phyloP scores from a whole-genome alignment of 768 basidiomycete genomes.

The Boletus rufocinnamomeus region DNA sequence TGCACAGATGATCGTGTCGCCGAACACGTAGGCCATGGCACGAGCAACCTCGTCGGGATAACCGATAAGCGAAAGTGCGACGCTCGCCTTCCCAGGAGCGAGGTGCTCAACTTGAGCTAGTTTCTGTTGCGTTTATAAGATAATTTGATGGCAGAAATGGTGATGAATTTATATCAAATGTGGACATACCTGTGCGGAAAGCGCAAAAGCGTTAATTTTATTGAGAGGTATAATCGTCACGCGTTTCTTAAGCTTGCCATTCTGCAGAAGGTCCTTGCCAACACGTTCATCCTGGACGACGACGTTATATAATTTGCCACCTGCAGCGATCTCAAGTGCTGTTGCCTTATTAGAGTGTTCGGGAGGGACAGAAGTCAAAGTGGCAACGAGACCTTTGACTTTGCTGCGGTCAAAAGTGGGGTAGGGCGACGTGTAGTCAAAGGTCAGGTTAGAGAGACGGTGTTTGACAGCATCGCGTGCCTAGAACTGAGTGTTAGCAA shows the following conservation, averaged over 20 bases:
- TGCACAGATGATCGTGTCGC: constrained; percentile 88
- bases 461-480: constrained; percentile 68
- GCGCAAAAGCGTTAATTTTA: constrained; percentile 73
- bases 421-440: constrained; percentile 76
- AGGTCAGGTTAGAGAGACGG: constrained; percentile 70
- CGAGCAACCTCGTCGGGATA: constrained; percentile 79
- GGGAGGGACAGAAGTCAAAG: constrained; percentile 74
- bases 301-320: constrained; percentile 88
- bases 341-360: constrained; percentile 78
- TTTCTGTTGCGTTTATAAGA: constrained; percentile 54
- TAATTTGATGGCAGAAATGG: not conserved
- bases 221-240: constrained; percentile 94
- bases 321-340: constrained; percentile 91
- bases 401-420: constrained; percentile 80
- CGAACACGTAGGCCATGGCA: constrained; percentile 93
- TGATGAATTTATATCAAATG: not conserved
- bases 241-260: constrained; percentile 77
- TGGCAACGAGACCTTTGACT: constrained; percentile 91
- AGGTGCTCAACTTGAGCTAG: constrained; percentile 67
- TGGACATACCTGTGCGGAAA: constrained; percentile 49
- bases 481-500: constrained; percentile 40
- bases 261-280: constrained; percentile 80
- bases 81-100: constrained; percentile 77
- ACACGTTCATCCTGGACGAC: constrained; percentile 90
- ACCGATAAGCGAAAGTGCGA: constrained; percentile 87